These are phyloP conservation scores for Rhizopogon vinicolor DNA, from an alignment of 768 basidiomycete genomes.

Conservation along the genomic window DNA sequence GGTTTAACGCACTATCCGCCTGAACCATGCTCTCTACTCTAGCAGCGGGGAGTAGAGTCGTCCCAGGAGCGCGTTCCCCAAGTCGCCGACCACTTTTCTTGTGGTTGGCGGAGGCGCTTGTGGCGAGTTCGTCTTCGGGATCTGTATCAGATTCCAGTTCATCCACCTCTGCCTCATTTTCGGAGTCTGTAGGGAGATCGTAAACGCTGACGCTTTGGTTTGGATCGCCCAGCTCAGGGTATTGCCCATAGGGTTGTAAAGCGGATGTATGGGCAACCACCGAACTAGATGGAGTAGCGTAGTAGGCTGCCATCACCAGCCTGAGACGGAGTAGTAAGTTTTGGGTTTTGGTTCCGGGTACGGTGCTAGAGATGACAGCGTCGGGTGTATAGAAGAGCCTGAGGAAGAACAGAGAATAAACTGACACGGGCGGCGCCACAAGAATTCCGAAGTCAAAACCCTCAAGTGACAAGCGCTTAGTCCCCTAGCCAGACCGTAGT, in stretches of 20 bases:
- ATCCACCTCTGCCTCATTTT: slow-evolving; percentile 28
- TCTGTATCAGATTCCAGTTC: slow-evolving; percentile 29
- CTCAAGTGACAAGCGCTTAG: neutral
- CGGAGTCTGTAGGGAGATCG: slow-evolving; percentile 29
- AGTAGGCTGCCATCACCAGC: slow-evolving; percentile 25
- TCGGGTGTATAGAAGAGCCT: neutral
- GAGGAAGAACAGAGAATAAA: neutral
- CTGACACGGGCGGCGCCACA: no score
- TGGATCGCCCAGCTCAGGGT: slow-evolving; percentile 19
- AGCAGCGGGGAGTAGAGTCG: slow-evolving; percentile 59
- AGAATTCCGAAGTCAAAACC: no score
- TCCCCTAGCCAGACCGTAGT: no score
- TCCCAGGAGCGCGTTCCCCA: slow-evolving; percentile 53
- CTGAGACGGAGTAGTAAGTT: neutral
- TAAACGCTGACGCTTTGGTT: slow-evolving; percentile 23
- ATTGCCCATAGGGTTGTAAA: slow-evolving; percentile 25
- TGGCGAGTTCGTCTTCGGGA: slow-evolving; percentile 21
- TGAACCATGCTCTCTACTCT: slow-evolving; percentile 76
- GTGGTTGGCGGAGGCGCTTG: slow-evolving; percentile 18
- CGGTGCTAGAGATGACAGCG: neutral
- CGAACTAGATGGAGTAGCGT: slow-evolving; percentile 16
- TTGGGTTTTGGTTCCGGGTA: neutral
- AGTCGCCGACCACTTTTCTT: slow-evolving; percentile 24
- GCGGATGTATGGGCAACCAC: slow-evolving; percentile 27
- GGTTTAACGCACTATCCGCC: slow-evolving; percentile 56